A percentile compares a stretch with the other conserved stretches of the same genome.
These are phyloP conservation scores for Wickerhamiella slavikovae DNA, from an alignment of 805 yeast species.

Conservation along the genomic window DNA sequence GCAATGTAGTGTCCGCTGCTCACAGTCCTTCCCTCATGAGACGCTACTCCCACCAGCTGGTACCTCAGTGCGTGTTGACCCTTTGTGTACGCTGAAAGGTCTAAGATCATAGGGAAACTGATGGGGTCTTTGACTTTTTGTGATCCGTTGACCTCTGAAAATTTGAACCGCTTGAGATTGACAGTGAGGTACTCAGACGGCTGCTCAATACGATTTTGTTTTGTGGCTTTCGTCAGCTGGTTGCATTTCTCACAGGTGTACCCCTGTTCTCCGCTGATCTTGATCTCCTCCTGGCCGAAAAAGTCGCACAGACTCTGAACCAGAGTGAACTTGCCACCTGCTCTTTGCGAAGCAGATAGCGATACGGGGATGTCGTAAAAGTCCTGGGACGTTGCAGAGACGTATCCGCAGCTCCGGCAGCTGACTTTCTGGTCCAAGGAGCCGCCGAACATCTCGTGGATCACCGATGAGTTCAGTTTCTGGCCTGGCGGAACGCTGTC, in stretches of 20 bases:
- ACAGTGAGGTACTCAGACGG: constrained; percentile 79
- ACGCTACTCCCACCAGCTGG: constrained; percentile 63
- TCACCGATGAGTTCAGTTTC: constrained; percentile 57
- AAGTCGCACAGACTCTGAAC: constrained; percentile 61
- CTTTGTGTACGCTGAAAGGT: constrained; percentile 35
- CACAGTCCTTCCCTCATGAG: constrained; percentile 85
- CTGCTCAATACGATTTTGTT: constrained; percentile 48
- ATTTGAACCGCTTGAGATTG: constrained; percentile 81
- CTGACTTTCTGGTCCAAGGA: constrained; percentile 64
- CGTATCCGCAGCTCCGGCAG: constrained; percentile 63
- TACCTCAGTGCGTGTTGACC: constrained; percentile 30
- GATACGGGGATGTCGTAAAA: constrained; percentile 82
- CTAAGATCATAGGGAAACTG: constrained; percentile 56
- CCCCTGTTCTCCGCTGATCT: constrained; percentile 20
- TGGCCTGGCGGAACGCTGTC: constrained; percentile 82
- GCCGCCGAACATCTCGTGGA: constrained; percentile 92
- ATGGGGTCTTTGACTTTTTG: constrained; percentile 71
- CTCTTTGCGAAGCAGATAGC: constrained; percentile 21
- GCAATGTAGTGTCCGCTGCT: constrained; percentile 87
- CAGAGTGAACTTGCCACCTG: constrained; percentile 38
- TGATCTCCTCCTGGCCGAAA: constrained; percentile 60
- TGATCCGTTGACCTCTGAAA: constrained; percentile 38
- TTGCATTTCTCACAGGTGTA: constrained; percentile 80
- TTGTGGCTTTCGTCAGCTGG: constrained; percentile 53
- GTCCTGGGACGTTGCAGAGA: constrained; percentile 77